Evolutionary conservation across 2,329 filamentous ascomycete genomes (phyloP), one percentile per base, ranked within the genome.

Genomic region (Rutstroemia sp.): DNA sequence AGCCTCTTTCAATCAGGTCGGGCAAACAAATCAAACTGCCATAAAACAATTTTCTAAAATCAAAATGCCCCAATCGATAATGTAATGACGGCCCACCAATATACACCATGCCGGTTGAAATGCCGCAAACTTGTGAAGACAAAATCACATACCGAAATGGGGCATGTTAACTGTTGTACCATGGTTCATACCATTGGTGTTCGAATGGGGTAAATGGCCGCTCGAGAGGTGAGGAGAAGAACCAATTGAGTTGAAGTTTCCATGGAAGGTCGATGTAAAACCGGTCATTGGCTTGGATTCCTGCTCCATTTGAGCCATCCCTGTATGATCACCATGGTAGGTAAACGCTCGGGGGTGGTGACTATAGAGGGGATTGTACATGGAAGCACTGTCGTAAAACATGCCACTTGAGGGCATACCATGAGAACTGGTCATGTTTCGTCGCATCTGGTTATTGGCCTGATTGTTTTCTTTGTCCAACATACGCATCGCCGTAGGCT

Each of bases 331-430:
- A 34, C 55, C 48, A 17, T 48, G 53, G 42, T 61, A 62, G 17
- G 51, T 54, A 46, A 58, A 65, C 6, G 64, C 56, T 27, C 60
- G 59, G 17, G 59, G 51, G 47, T 62, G 62, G n/a, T 64, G 59
- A 42, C 58, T 61, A 56, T 62, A 68, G 10, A 69, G 63, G 17
- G 67, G 67, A 34, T 69, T 69, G 19, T 57, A 58, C 21, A 58
- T 59, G 9, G 53, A 47, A 10, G 63, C 27, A 45, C 12, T 47
- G 21, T 68, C 65, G 40, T 64, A 60, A 47, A 64, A 66, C 21
- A 64, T 49, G 19, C 19, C 48, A 9, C 19, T 30, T 67, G 66
- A 17, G 61, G 65, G 60, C 19, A 62, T 67, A 34, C 63, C 57
- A 51, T 64, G 63, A n/a, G 63, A 58, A 34, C 60, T 55, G 48